These are phyloP conservation scores for Suhomyces terraborum DNA, from an alignment of 1,139 yeast genomes.

Conservation along the genomic window DNA sequence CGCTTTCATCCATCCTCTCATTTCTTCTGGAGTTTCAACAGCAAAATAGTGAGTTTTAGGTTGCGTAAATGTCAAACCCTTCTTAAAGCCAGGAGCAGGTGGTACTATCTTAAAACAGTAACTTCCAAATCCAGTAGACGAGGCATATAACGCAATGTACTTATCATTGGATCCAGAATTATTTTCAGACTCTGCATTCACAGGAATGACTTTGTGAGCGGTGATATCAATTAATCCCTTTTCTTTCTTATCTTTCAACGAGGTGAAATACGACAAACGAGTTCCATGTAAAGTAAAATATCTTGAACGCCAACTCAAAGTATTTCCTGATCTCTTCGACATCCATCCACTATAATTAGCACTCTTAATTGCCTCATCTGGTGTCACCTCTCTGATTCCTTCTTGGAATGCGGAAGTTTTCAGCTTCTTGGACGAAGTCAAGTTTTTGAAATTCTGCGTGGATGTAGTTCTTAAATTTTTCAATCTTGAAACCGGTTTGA, in stretches of 20 bases:
- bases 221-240: conserved; percentile 94
- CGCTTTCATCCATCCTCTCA: conserved; percentile 95
- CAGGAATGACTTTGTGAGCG: conserved; percentile 82
- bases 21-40: conserved; percentile 85
- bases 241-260: conserved; percentile 79
- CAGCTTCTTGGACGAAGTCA: conserved; percentile 53
- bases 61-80: conserved; percentile 93
- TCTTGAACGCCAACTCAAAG: conserved; percentile 90
- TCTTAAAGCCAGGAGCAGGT: conserved; percentile 96
- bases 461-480: conserved; percentile 47
- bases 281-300: conserved; percentile 92
- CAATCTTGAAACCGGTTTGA: conserved; percentile 30
- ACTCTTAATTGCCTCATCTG: conserved; percentile 73
- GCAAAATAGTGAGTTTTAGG: conserved; percentile 96
- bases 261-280: conserved; percentile 81
- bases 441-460: conserved; percentile 45
- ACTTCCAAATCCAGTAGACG: conserved; percentile 89
- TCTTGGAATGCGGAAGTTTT: conserved; percentile 91
- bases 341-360: conserved; percentile 92
- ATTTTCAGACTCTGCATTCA: conserved; percentile 52
- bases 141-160: conserved; percentile 82
- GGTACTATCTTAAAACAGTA: conserved; percentile 92
- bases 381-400: conserved; percentile 77
- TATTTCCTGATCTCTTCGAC: conserved; percentile 82
- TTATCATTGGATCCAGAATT: conserved; percentile 69